phyloP scores from a whole-genome alignment of 352 stramenopile species.

The Pythium utonaiense region DNA sequence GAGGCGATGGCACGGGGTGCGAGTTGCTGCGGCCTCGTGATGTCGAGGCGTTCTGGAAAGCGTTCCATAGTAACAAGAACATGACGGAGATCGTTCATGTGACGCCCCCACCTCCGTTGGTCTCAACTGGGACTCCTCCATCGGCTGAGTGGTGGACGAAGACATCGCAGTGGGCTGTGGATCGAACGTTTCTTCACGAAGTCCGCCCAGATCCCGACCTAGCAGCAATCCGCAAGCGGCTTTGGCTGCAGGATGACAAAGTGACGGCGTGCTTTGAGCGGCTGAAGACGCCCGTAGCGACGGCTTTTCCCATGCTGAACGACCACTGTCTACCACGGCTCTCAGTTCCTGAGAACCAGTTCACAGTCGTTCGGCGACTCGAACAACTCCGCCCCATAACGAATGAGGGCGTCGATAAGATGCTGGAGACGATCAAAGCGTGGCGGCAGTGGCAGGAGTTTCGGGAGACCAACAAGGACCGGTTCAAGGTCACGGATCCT shows the following conservation, averaged over 20 bases:
- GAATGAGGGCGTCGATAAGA: slow-evolving; percentile 27
- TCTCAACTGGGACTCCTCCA: background rate
- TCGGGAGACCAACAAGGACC: slow-evolving; percentile 58
- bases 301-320: slow-evolving; percentile 38
- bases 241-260: slow-evolving; percentile 39
- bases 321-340: slow-evolving; percentile 17
- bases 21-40: slow-evolving; percentile 61
- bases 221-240: background rate
- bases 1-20: slow-evolving; percentile 63
- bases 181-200: slow-evolving; percentile 25
- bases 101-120: slow-evolving; percentile 1
- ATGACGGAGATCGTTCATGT: background rate
- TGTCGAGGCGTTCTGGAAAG: slow-evolving; percentile 26
- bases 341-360: slow-evolving; percentile 20
- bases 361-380: slow-evolving; percentile 46
- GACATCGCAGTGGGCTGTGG: slow-evolving; percentile 2
- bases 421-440: slow-evolving; percentile 32
- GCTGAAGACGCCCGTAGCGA: slow-evolving; percentile 40
- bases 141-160: slow-evolving; percentile 4
- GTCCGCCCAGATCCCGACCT: slow-evolving; percentile 13
- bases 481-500: slow-evolving; percentile 62
- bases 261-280: slow-evolving; percentile 32
- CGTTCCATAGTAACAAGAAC: background rate
- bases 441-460: slow-evolving; percentile 52
- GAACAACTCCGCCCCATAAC: slow-evolving; percentile 42